Conservation (phyloP, 495 filamentous ascomycete species). For the Neurospora cerealis region DNA sequence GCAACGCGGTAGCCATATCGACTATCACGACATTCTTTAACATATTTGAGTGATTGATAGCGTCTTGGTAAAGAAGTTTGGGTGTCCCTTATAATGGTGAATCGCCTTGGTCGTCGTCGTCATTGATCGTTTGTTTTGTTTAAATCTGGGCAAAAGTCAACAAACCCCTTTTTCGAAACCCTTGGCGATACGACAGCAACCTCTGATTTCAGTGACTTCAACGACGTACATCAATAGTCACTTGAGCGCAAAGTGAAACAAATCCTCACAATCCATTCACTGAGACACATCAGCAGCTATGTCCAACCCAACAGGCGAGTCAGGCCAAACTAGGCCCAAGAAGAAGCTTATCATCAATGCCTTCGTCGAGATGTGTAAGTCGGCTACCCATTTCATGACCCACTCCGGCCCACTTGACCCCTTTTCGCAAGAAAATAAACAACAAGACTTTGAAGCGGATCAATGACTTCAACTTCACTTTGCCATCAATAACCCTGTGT, state of each 20-base stretch:
- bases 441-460: not conserved
- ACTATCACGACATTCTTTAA: not conserved
- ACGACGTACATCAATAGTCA: not conserved
- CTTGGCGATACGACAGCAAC: not conserved
- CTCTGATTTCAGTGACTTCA: not conserved
- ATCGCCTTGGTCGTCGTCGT: not conserved
- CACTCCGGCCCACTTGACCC: not conserved
- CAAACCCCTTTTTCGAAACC: not conserved
- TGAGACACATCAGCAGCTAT: not conserved
- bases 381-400: not conserved
- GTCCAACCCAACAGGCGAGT: not conserved
- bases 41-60: not conserved
- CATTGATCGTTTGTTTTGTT: not conserved
- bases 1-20: not conserved
- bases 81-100: not conserved
- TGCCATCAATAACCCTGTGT: not conserved
- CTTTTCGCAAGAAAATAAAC: not conserved
- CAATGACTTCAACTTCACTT: constrained; percentile 1
- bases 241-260: not conserved
- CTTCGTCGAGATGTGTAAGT: constrained; percentile 48
- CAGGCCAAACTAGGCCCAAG: constrained; percentile 20
- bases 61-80: not conserved
- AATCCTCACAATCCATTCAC: not conserved
- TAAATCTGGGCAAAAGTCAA: not conserved
- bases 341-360: constrained; percentile 57